Percentiles rank a stretch among this genome's conserved stretches.
Conservation (phyloP, 2,329 filamentous ascomycete species). For the Talaromyces piceae region DNA sequence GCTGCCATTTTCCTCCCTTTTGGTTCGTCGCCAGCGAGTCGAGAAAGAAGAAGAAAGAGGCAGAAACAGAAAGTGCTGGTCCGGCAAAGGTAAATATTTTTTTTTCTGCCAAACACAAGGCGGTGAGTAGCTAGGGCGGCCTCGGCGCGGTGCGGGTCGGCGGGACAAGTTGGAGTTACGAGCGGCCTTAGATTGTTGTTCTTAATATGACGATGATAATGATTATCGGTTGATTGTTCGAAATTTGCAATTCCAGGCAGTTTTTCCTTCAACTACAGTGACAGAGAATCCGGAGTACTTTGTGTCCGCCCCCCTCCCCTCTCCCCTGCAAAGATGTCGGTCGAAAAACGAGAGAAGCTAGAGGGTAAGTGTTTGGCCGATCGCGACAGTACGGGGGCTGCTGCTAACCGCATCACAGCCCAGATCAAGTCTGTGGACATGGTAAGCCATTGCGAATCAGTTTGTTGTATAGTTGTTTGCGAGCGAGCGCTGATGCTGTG, state of each 20-base stretch:
- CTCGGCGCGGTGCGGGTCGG: background rate
- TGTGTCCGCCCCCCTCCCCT: background rate
- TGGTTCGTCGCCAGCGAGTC: slow-evolving; percentile 13
- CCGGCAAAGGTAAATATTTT: background rate
- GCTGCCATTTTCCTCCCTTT: no score
- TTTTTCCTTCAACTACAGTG: no score
- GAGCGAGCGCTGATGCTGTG: no score
- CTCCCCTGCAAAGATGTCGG: slow-evolving; percentile 29
- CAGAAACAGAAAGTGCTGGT: background rate
- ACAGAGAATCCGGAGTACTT: no score
- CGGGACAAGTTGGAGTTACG: background rate
- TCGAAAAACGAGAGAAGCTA: slow-evolving; percentile 63
- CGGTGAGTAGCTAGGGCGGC: slow-evolving; percentile 21
- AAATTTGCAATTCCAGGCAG: no score
- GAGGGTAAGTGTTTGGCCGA: slow-evolving; percentile 51
- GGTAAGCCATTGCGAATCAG: slow-evolving; percentile 49
- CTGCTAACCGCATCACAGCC: slow-evolving; percentile 47
- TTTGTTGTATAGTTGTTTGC: background rate
- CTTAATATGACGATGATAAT: no score
- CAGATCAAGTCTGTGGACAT: slow-evolving; percentile 98
- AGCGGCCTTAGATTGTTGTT: no score
- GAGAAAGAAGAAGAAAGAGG: slow-evolving; percentile 9
- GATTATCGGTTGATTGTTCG: no score
- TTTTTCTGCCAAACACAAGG: slow-evolving; percentile 23
- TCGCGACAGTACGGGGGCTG: slow-evolving; percentile 6